Conservation (phyloP, 495 filamentous ascomycete species). For the Annulohypoxylon stygium region DNA sequence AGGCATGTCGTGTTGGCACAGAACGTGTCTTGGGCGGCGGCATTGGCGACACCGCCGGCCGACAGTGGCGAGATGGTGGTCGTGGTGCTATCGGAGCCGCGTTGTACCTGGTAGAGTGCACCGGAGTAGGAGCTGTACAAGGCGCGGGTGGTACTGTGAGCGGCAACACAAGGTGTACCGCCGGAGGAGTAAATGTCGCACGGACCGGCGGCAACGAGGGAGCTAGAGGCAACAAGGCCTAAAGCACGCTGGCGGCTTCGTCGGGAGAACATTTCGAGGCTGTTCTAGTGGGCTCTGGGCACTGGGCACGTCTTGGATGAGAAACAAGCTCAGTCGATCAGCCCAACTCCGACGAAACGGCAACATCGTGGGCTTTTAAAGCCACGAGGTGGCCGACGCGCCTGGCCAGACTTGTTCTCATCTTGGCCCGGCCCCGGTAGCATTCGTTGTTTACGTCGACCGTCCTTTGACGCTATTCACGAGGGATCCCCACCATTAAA, state of each 20-base stretch:
- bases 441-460: constrained; percentile 5
- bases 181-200: constrained; percentile 10
- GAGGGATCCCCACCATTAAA: constrained; percentile 4
- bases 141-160: constrained; percentile 10
- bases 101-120: constrained; percentile 6
- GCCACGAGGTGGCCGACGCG: neutral
- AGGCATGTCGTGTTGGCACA: constrained; percentile 13
- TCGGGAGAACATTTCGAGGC: constrained; percentile 3
- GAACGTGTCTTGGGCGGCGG: constrained; percentile 8
- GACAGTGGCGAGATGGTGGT: neutral
- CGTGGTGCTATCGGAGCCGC: constrained; percentile 5
- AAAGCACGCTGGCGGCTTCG: constrained; percentile 13
- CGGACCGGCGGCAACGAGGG: constrained; percentile 4
- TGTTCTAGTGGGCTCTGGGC: neutral
- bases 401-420: constrained; percentile 7
- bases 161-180: constrained; percentile 4
- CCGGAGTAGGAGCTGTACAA: constrained; percentile 6
- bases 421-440: constrained; percentile 2
- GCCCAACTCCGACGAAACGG: neutral
- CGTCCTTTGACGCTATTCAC: constrained; percentile 6
- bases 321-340: constrained; percentile 6
- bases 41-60: constrained; percentile 7
- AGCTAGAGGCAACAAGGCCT: constrained; percentile 12
- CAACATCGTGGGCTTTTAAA: constrained; percentile 19
- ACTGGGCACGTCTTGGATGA: constrained; percentile 6